Evolutionary conservation across 495 filamentous ascomycete genomes (phyloP).

Genomic region (Aspergillus olivimuriae): DNA sequence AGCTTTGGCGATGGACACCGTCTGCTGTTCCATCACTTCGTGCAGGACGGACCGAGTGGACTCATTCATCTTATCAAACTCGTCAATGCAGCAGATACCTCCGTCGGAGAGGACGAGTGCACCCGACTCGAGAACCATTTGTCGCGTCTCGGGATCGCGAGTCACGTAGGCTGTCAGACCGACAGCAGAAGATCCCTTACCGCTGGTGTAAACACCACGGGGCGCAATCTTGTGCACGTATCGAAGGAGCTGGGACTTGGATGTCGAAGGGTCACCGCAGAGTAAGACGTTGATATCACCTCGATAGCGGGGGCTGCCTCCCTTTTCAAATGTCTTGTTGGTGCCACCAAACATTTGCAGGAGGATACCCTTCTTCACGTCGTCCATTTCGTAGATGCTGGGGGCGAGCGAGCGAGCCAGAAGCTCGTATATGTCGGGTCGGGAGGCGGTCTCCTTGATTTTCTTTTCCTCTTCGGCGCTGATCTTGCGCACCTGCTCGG

Average conservation of each 20-base stretch:
- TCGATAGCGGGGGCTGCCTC: constrained; percentile 88
- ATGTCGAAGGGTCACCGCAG: constrained; percentile 92
- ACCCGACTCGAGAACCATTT: constrained; percentile 94
- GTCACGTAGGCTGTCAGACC: constrained; percentile 98
- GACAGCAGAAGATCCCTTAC: constrained; percentile 94
- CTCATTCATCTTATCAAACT: constrained; percentile 99
- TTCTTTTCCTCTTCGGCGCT: constrained; percentile 85
- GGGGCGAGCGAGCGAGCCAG: constrained; percentile 88
- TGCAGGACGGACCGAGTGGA: constrained; percentile 92
- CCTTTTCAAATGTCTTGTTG: constrained; percentile 98
- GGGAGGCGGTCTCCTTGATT: constrained; percentile 73
- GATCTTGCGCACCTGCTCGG: constrained; percentile 78
- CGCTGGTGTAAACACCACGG: constrained; percentile 93
- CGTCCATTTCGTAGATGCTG: constrained; percentile 96
- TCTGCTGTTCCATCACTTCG: constrained; percentile 99
- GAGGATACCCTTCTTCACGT: constrained; percentile 96
- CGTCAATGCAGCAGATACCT: constrained; percentile 97
- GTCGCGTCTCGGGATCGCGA: constrained; percentile 87
- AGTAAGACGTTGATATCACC: constrained; percentile 97
- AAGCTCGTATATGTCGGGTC: constrained; percentile 89
- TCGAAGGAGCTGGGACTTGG: constrained; percentile 88
- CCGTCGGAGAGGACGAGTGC: constrained; percentile 93
- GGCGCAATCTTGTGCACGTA: constrained; percentile 98
- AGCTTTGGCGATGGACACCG: constrained; percentile 96
- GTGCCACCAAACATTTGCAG: constrained; percentile 96